Percentiles rank a stretch among this genome's conserved stretches.
Conservation (phyloP, 805 yeast genomes). For the Zygoascus flipseniorum region DNA sequence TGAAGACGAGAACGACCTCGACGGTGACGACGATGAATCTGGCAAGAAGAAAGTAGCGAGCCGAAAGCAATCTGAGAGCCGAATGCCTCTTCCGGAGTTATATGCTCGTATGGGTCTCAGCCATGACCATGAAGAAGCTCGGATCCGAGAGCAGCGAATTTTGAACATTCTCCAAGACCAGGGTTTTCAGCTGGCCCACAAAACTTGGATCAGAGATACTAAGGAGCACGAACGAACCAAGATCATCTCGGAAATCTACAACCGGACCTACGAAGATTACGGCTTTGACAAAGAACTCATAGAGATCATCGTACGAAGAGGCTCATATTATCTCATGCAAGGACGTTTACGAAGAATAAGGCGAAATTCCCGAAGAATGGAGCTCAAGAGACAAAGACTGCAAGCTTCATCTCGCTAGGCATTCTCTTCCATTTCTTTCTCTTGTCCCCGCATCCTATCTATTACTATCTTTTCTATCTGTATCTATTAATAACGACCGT, state of each 20-base stretch:
- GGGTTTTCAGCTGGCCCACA: conserved; percentile 65
- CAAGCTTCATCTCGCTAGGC: neutral
- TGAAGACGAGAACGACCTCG: neutral
- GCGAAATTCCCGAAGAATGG: conserved; percentile 25
- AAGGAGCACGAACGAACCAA: conserved; percentile 41
- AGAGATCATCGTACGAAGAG: conserved; percentile 71
- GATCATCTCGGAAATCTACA: conserved; percentile 42
- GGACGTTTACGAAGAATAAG: conserved; percentile 63
- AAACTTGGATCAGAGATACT: conserved; percentile 82
- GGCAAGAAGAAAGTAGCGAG: neutral
- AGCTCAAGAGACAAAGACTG: neutral
- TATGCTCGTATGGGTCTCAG: conserved; percentile 31
- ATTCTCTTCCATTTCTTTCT: neutral
- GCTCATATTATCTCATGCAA: conserved; percentile 74
- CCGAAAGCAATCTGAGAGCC: conserved; percentile 27
- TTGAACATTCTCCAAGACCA: conserved; percentile 37
- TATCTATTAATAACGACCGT: neutral
- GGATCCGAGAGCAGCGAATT: conserved; percentile 30
- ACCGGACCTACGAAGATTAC: conserved; percentile 39
- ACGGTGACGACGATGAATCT: neutral
- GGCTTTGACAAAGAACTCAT: conserved; percentile 47
- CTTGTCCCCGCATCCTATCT: neutral
- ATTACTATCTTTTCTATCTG: neutral
- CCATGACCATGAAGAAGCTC: conserved; percentile 30
- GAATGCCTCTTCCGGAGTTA: conserved; percentile 31